phyloP scores from a whole-genome alignment of 2,329 filamentous ascomycete species.

The Fusarium sp. region DNA sequence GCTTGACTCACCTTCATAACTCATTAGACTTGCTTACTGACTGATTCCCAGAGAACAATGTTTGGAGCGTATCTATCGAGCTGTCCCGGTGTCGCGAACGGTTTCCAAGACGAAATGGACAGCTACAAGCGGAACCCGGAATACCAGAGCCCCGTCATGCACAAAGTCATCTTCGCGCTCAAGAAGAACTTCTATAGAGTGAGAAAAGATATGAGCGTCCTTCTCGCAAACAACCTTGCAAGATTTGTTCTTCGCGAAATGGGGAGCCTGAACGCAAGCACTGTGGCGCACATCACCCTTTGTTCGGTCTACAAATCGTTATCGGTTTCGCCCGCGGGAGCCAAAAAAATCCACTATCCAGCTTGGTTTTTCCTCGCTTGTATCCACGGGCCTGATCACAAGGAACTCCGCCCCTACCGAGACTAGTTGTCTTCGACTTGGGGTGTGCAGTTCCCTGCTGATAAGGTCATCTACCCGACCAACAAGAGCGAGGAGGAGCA shows the following conservation, averaged over 20 bases:
- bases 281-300: neutral
- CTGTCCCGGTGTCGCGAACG: neutral
- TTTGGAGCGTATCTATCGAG: no score
- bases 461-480: neutral
- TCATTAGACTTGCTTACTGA: no score
- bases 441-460: neutral
- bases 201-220: neutral
- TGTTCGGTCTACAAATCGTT: neutral
- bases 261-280: fast-evolving
- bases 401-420: neutral
- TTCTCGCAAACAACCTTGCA: neutral
- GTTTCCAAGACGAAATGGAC: neutral
- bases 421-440: neutral
- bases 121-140: fast-evolving
- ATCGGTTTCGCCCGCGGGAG: no score
- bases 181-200: neutral
- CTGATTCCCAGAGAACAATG: no score
- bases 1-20: no score
- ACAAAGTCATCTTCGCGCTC: neutral
- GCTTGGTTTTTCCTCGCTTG: neutral
- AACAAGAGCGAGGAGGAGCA: neutral
- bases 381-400: neutral
- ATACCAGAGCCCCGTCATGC: neutral
- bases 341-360: neutral
- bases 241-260: no score